phyloP scores from a whole-genome alignment of 2,329 filamentous ascomycete species.

The Pleomassaria siparia region DNA sequence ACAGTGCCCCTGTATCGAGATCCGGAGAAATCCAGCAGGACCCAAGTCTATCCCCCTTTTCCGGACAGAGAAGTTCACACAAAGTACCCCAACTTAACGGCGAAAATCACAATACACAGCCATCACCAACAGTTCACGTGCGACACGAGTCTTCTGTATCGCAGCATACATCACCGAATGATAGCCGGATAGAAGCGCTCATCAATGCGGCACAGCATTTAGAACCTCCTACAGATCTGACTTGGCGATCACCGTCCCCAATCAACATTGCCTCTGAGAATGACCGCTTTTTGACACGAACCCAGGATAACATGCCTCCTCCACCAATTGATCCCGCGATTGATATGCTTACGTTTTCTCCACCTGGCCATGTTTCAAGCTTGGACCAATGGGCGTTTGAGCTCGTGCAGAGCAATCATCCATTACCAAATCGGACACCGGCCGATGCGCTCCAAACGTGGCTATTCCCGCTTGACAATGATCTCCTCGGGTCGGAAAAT shows the following conservation, averaged over 20 bases:
- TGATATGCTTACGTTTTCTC: constrained; percentile 39
- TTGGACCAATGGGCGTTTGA: constrained; percentile 43
- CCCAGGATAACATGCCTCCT: constrained; percentile 35
- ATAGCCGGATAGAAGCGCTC: constrained; percentile 40
- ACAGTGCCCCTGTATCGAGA: constrained; percentile 15
- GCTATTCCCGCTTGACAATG: constrained; percentile 38
- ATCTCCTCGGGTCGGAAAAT: constrained; percentile 27
- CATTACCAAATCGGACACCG: constrained; percentile 38
- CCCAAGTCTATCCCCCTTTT: constrained; percentile 27
- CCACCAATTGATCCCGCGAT: constrained; percentile 42
- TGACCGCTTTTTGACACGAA: constrained; percentile 24
- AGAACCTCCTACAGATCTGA: constrained; percentile 33
- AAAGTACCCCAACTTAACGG: constrained; percentile 23
- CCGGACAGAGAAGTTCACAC: constrained; percentile 25
- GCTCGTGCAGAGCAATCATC: constrained; percentile 40
- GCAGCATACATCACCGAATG: constrained; percentile 29
- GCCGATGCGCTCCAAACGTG: constrained; percentile 41
- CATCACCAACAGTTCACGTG: constrained; percentile 17
- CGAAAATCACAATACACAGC: constrained; percentile 19
- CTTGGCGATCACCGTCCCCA: constrained; percentile 40
- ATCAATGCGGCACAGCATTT: constrained; percentile 42
- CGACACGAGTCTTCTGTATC: constrained; percentile 16
- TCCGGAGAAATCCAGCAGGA: constrained; percentile 25
- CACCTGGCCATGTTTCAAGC: constrained; percentile 36
- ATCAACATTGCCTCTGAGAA: constrained; percentile 28